These are phyloP conservation scores for Puya raimondii DNA, from an alignment of 176 grass and related monocot genomes.

Conservation along the genomic window DNA sequence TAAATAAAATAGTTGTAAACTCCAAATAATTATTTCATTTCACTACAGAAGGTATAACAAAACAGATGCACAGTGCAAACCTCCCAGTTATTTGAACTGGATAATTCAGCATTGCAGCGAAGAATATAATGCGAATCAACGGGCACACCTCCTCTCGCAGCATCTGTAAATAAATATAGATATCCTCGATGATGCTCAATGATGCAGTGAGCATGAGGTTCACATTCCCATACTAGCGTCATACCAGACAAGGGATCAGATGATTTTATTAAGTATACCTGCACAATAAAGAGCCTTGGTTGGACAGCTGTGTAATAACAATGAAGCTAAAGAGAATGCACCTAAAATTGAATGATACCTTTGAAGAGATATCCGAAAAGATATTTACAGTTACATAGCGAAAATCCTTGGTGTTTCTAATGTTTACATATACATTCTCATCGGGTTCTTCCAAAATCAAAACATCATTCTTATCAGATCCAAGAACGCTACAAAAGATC, in stretches of 20 bases:
- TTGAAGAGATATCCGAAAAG: slow-evolving; percentile 84
- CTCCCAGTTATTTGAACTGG: slow-evolving; percentile 74
- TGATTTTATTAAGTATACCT: slow-evolving; percentile 93
- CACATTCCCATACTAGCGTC: slow-evolving; percentile 76
- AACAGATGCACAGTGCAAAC: slow-evolving; percentile 24
- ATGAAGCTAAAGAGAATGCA: slow-evolving; percentile 3
- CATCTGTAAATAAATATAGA: slow-evolving; percentile 86
- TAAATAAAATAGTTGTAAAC: too few relatives aligned
- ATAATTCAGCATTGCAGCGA: slow-evolving; percentile 38
- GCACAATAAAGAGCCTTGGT: slow-evolving; percentile 24
- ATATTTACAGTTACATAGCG: slow-evolving; percentile 72
- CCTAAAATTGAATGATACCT: slow-evolving; percentile 35
- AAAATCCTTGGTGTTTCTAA: slow-evolving; percentile 97
- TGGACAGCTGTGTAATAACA: slow-evolving; percentile 10
- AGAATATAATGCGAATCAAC: slow-evolving; percentile 81
- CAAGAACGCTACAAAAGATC: slow-evolving; percentile 85
- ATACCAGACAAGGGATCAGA: slow-evolving; percentile 67
- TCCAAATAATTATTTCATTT: neutral
- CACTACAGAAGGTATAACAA: neutral
- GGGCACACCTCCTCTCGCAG: slow-evolving; percentile 52
- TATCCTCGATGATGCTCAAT: slow-evolving; percentile 69
- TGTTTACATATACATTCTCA: slow-evolving; percentile 73
- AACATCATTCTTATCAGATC: slow-evolving; percentile 62
- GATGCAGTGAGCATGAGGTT: slow-evolving; percentile 79
- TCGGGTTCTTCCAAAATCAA: slow-evolving; percentile 76